Conservation (phyloP, 495 filamentous ascomycete species). For the Aspergillus homomorphus region DNA sequence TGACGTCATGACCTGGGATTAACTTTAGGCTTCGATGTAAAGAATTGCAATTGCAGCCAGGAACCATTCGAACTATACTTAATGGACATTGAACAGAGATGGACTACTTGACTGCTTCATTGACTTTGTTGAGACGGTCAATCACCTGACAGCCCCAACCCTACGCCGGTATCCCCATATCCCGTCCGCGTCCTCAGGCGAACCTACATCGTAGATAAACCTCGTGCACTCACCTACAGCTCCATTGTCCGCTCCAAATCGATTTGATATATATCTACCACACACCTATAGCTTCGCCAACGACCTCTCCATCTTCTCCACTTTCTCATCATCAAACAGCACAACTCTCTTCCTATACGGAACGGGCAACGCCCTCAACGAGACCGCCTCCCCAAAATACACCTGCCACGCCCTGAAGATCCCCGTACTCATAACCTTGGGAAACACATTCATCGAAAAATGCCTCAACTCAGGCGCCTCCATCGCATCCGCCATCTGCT, state of each 20-base stretch:
- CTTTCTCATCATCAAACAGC: not conserved
- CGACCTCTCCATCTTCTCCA: not conserved
- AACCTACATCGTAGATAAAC: no score
- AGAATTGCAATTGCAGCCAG: not conserved
- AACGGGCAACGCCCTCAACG: not conserved
- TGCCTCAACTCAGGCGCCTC: constrained; percentile 13
- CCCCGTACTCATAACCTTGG: not conserved
- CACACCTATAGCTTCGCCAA: not conserved
- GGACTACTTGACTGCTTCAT: no score
- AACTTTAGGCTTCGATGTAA: not conserved
- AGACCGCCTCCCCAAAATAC: not conserved
- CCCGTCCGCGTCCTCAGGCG: no score
- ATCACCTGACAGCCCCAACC: not conserved
- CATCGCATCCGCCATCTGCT: constrained; percentile 11
- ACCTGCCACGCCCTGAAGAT: not conserved
- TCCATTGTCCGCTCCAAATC: no score
- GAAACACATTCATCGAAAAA: constrained; percentile 10
- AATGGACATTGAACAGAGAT: no score
- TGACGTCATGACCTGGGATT: not conserved
- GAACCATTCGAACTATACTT: not conserved
- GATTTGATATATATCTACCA: no score
- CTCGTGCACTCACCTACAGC: no score
- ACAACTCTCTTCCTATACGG: not conserved
- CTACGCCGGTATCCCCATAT: not conserved
- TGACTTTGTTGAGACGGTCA: no score